Evolutionary conservation across 2,329 filamentous ascomycete genomes (phyloP).

Genomic region (Xylaria sp.): DNA sequence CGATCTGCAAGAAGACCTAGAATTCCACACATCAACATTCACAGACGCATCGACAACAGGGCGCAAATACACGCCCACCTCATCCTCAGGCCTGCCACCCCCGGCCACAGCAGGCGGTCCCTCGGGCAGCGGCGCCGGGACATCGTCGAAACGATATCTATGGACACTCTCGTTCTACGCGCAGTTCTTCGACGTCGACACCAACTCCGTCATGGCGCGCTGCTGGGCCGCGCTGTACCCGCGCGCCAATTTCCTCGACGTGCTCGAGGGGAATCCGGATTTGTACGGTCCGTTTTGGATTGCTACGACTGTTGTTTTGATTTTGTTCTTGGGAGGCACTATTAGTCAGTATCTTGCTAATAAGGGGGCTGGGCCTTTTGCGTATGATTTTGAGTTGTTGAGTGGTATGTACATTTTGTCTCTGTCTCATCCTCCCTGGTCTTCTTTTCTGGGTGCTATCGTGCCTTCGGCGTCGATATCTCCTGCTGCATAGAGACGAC

Average conservation of each 20-base stretch:
- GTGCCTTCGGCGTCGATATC: neutral
- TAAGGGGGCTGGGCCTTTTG: slow-evolving; percentile 76
- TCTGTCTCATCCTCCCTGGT: neutral
- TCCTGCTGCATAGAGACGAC: neutral
- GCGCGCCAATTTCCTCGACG: slow-evolving; percentile 93
- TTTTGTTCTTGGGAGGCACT: slow-evolving; percentile 93
- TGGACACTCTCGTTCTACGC: slow-evolving; percentile 95
- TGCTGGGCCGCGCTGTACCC: slow-evolving; percentile 92
- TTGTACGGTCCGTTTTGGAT: slow-evolving; percentile 99
- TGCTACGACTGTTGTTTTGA: slow-evolving; percentile 95
- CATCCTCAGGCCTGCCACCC: slow-evolving; percentile 64
- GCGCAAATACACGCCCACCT: slow-evolving; percentile 62
- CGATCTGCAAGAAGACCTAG: slow-evolving; percentile 97
- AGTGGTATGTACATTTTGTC: slow-evolving; percentile 67
- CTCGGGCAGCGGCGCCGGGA: slow-evolving; percentile 46
- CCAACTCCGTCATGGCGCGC: slow-evolving; percentile 84
- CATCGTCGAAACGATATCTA: slow-evolving; percentile 80
- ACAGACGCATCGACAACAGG: slow-evolving; percentile 66
- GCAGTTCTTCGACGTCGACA: slow-evolving; percentile 99
- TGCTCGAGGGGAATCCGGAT: slow-evolving; percentile 95
- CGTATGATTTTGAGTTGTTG: slow-evolving; percentile 90
- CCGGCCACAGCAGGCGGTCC: slow-evolving; percentile 62
- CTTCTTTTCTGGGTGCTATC: neutral
- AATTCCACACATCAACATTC: slow-evolving; percentile 96
- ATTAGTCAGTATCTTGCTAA: slow-evolving; percentile 89